Base-by-base conservation (phyloP, 345 rosid species). In the Zanthoxylum bungeanum region DNA sequence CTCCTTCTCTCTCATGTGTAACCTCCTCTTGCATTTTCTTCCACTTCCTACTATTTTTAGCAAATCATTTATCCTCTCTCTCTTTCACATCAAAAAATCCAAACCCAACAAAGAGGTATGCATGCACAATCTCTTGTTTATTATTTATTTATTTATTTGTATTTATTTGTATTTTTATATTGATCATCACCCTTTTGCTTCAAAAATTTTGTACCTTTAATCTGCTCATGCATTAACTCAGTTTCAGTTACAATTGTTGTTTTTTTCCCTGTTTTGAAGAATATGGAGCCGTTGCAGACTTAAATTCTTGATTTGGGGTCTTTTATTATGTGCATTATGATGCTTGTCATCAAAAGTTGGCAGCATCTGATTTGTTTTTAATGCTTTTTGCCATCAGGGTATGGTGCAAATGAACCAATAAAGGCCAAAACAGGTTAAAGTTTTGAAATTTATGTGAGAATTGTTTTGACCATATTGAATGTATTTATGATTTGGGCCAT, bases 41-140 rank as follows among this genome's bases (percentile, higher is more conserved):
- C 52, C 62, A 66, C 74, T 56, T 61, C 61, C 65, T 75, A 50
- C 77, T 79, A 81, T 62, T 63, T 79, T 81, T 84, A 67, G 82
- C 77, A 64, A 58, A 56, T 33, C 60, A 16, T 52, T 50, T 71
- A 34, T 5, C 37, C 34, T 55, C 53, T 44, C 34, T 66, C n/a
- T n/a, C n/a, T n/a, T 67, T 34, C 75, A 1, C 76, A n/a, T 50
- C 61, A 56, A 27, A 51, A 27, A 47, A 68, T 27, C 22, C 24
- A 30, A 21, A 34, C 12, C 4, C 52, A 61, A 36, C 37, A 12
- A 40, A 4, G 25, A 77, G 75, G 77, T 66, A 46, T 9, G 71
- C 60, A 39, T 17, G 72, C 37, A 4, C 36, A 31, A 46, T 47
- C 42, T n/a, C 7, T n/a, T 17, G 7, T 3, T 16, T 40, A n/a